Evolutionary conservation across 73 alveolate genomes (phyloP), one percentile per base, ranked within the genome.

Genomic region (Paramecium octaurelia): DNA sequence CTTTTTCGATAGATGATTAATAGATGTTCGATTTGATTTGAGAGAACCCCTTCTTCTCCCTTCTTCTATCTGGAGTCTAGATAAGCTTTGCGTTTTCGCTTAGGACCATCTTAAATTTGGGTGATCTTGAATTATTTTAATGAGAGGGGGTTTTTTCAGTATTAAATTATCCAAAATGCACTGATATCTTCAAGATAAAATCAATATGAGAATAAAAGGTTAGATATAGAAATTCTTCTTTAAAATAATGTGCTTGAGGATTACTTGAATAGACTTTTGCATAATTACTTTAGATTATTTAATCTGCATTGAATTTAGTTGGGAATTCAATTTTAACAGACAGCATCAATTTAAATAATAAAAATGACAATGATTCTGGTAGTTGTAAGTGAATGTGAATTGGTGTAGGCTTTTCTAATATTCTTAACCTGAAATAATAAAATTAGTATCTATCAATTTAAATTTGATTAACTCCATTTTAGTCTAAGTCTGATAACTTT

Each of bases 251-350:
- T 27, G 84, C 50, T 18, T 46, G 12, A 3, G 46, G 57, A 73
- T 80, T 23, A 21, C 57, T 40, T 21, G 91, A 80, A 48, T 80
- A 48, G 24, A 80, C 36, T 80, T 80, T 80, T 27, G 91, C 91
- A 46, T 31, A 80, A 31, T 80, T 80, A 40, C 76, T 64, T 64
- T 64, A 64, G 42, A 64, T 34, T 12, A 34, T 64, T 64, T 64
- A 34, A 64, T 64, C 84, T 23, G 84, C 84, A 46, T 80, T 80
- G 21, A 80, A 80, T 80, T 44, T 80, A 18, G 91, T 80, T 6
- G 91, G 91, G 12, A 80, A 80, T 46, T 80, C 76, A 18, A 43
- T 24, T 40, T 40, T 80, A 1, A 64, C 57, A 24, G 91, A 80
- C 1, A 80, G 75, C 43, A 80, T 38, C 29, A 80, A 24, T 48